These are phyloP conservation scores for Limonium bicolor DNA, from an alignment of 148 eudicot species.

Conservation along the genomic window DNA sequence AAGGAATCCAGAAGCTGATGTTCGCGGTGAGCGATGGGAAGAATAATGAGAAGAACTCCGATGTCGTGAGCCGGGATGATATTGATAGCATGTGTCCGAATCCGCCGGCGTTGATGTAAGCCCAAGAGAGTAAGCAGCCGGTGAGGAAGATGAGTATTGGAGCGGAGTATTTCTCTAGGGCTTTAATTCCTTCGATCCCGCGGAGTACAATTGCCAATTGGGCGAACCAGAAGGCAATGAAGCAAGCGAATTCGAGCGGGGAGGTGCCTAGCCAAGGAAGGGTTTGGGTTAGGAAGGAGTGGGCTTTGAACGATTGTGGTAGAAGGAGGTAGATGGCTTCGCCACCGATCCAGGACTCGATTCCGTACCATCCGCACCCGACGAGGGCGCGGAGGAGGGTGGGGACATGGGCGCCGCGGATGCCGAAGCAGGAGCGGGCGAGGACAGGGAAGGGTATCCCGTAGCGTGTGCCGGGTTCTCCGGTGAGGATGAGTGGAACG, in stretches of 20 bases:
- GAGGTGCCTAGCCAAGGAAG: conserved; percentile 77
- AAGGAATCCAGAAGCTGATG: conserved; percentile 88
- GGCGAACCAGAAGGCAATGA: conserved; percentile 60
- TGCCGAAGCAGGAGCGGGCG: conserved; percentile 79
- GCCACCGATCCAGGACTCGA: conserved; percentile 97
- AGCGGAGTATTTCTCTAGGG: conserved; percentile 78
- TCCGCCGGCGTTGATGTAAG: conserved; percentile 82
- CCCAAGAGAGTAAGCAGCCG: conserved; percentile 55
- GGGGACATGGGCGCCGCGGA: conserved; percentile 72
- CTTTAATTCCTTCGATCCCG: conserved; percentile 83
- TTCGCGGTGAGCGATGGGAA: conserved; percentile 91
- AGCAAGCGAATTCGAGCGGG: conserved; percentile 67
- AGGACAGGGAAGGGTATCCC: conserved; percentile 87
- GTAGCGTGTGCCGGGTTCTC: conserved; percentile 65
- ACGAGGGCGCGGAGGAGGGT: conserved; percentile 73
- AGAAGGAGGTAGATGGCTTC: conserved; percentile 67
- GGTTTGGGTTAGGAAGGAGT: conserved; percentile 12
- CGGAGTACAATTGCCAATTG: conserved; percentile 62
- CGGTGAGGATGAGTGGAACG: conserved; percentile 62
- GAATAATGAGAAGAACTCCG: conserved; percentile 69
- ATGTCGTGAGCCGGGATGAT: conserved; percentile 39
- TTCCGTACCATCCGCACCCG: conserved; percentile 97
- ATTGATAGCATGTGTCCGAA: conserved; percentile 55
- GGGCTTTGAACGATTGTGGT: conserved; percentile 34
- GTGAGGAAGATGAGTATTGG: conserved; percentile 61